Percentiles rank a stretch among this genome's conserved stretches.
These are phyloP conservation scores for Penicillium riverlandense DNA, from an alignment of 495 filamentous ascomycete genomes.

Conservation along the genomic window DNA sequence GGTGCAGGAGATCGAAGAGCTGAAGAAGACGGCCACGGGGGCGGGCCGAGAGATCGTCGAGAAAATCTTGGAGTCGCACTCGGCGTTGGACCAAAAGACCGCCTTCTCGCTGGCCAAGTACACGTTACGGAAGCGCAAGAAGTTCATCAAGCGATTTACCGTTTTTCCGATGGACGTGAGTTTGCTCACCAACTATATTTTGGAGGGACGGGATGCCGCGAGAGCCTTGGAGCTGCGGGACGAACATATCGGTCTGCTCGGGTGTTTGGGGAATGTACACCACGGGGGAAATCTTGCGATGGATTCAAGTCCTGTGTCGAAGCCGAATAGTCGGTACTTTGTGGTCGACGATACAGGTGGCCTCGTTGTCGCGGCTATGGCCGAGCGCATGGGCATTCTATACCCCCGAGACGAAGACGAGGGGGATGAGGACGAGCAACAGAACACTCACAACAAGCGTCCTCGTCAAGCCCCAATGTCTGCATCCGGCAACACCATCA, in stretches of 20 bases:
- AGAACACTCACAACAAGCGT: conserved; percentile 7
- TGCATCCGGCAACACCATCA: conserved; percentile 72
- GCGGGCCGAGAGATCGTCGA: conserved; percentile 84
- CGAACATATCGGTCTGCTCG: conserved; percentile 71
- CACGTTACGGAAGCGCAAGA: conserved; percentile 84
- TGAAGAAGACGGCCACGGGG: conserved; percentile 71
- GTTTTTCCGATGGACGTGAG: conserved; percentile 75
- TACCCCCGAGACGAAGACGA: conserved; percentile 41
- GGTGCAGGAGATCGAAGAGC: conserved; percentile 79
- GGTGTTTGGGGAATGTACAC: conserved; percentile 59
- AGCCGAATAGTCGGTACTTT: conserved; percentile 68
- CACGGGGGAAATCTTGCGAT: conserved; percentile 29
- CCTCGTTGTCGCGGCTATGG: conserved; percentile 76
- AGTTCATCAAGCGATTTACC: conserved; percentile 83
- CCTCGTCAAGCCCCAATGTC: conserved; percentile 31
- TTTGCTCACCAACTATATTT: conserved; percentile 60
- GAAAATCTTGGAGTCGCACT: conserved; percentile 77
- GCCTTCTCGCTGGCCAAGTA: conserved; percentile 91
- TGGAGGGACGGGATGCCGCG: conserved; percentile 66
- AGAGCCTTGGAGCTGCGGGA: conserved; percentile 86
- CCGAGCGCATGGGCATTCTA: conserved; percentile 85
- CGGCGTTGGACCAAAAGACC: conserved; percentile 86
- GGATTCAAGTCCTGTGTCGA: conserved; percentile 17
- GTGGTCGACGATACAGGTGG: conserved; percentile 89
- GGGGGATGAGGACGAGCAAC: conserved; percentile 14